Evolutionary conservation across 1,284 basidiomycete genomes (phyloP).

Genomic region (Irpex rosettiformis): DNA sequence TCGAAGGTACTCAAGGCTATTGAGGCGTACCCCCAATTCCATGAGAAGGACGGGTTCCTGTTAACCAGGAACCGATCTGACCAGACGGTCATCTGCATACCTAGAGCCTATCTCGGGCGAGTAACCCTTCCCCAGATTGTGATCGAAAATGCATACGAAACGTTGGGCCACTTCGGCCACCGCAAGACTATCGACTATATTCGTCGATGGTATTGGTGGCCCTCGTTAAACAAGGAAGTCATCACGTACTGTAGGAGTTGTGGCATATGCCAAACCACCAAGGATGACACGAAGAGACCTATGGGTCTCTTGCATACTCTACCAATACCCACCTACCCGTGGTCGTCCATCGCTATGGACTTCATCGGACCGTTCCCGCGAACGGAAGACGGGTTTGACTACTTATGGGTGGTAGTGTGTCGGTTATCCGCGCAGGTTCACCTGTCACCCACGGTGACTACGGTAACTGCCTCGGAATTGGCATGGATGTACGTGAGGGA

Average conservation of each 20-base stretch:
- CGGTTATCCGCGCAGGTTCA: conserved; percentile 15
- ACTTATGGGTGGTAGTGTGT: conserved; percentile 22
- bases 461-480: conserved; percentile 26
- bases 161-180: conserved; percentile 24
- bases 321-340: conserved; percentile 23
- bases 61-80: not conserved
- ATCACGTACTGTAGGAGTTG: conserved; percentile 25
- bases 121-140: conserved; percentile 18
- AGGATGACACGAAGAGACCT: conserved; percentile 20
- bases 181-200: conserved; percentile 27
- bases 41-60: not conserved
- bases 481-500: conserved; percentile 28
- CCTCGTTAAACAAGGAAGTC: conserved; percentile 22
- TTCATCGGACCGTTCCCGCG: conserved; percentile 26
- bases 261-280: conserved; percentile 22
- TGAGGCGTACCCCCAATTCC: not conserved
- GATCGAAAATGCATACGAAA: conserved; percentile 23
- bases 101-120: conserved; percentile 8
- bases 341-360: conserved; percentile 27
- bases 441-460: conserved; percentile 21
- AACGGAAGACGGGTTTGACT: conserved; percentile 17
- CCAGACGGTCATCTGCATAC: conserved; percentile 19
- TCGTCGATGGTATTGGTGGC: conserved; percentile 33
- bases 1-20: not conserved
- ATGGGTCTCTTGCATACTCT: conserved; percentile 24